A percentile compares a stretch with the other conserved stretches of the same genome.
Evolutionary conservation across 352 stramenopile species (phyloP).

Genomic region (Globisporangium carolinianum): DNA sequence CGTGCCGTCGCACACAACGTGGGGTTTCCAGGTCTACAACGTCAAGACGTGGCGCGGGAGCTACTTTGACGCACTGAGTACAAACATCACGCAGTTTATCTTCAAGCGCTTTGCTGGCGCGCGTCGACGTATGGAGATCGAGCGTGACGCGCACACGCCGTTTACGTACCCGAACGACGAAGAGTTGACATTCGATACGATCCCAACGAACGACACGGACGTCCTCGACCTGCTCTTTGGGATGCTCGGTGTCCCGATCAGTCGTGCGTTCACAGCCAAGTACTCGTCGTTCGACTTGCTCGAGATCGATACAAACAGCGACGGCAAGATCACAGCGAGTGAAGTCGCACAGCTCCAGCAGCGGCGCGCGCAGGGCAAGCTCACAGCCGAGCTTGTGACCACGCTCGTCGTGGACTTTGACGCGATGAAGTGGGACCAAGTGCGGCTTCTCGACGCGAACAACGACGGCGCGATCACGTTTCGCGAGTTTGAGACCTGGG

Average conservation of each 20-base stretch:
- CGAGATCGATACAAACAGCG: slow-evolving; percentile 52
- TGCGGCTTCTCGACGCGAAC: slow-evolving; percentile 40
- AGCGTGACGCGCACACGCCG: slow-evolving; percentile 21
- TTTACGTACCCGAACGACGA: slow-evolving; percentile 56
- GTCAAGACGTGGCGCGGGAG: slow-evolving; percentile 93
- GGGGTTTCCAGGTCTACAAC: slow-evolving; percentile 79
- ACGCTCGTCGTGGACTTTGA: slow-evolving; percentile 50
- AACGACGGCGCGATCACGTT: slow-evolving; percentile 54
- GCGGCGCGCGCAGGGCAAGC: slow-evolving; percentile 20
- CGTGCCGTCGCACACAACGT: slow-evolving; percentile 72
- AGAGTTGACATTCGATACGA: slow-evolving; percentile 26
- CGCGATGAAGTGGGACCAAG: slow-evolving; percentile 49
- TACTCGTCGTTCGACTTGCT: slow-evolving; percentile 72
- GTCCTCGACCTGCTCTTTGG: slow-evolving; percentile 59
- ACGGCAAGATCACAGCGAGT: slow-evolving; percentile 65
- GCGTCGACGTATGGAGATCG: slow-evolving; percentile 34
- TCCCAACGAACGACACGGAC: slow-evolving; percentile 45
- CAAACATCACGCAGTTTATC: slow-evolving; percentile 88
- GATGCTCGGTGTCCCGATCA: slow-evolving; percentile 60
- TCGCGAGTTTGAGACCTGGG: slow-evolving; percentile 58
- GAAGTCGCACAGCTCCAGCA: slow-evolving; percentile 38
- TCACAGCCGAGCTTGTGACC: slow-evolving; percentile 32
- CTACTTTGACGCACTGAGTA: slow-evolving; percentile 90
- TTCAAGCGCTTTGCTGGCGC: slow-evolving; percentile 68
- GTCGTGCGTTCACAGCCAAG: slow-evolving; percentile 36